Evolutionary conservation across 345 rosid genomes (phyloP), one percentile per base, ranked within the genome.

Genomic region (Acer campestre): DNA sequence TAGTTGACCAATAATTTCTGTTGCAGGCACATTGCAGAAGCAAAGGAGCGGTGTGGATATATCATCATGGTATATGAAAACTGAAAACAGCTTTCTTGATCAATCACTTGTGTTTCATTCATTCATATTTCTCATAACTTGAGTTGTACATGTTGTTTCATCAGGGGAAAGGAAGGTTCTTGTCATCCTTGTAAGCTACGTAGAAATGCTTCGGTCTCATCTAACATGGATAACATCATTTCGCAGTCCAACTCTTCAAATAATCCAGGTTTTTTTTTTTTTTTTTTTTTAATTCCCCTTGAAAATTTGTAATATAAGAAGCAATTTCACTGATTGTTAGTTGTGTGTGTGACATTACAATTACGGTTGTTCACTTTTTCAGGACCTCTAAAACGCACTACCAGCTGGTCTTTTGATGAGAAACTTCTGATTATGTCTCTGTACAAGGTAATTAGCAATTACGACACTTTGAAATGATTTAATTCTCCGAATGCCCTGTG

Each of bases 371-470:
- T 11, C 22, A 17, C 40, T 58, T 53, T 69, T 35, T 82, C 49
- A 95, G 98, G 89, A 76, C 85, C 92, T 27, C 81, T 85, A 78
- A 90, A 74, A 86, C 89, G 90, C 55, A 86, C 88, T 18, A 85
- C 89, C 84, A 89, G 88, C 68, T 88, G 94, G 97, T 86, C 91
- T 17, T 96, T 96, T 22, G 97, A 94, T 40, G 99, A 95, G 79
- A 95, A 86, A 85, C 89, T 96, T 80, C 85, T 96, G 11, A 83
- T 96, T 69, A 98, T 90, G 61, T 81, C 97, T 71, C 85, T 96
- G 58, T 94, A 94, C 86, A 94, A 87, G 97, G 98, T 95, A 82
- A 29, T 38, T 35, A 35, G 98, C 93, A 82, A 29, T 38, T 35
- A 35, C 6, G 53, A 69, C n/a, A 25, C 31, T 64, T 71, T 67